Percentiles rank a stretch among this genome's conserved stretches.
Conservation (phyloP, 2,329 filamentous ascomycete species). For the Ilyonectria destructans region DNA sequence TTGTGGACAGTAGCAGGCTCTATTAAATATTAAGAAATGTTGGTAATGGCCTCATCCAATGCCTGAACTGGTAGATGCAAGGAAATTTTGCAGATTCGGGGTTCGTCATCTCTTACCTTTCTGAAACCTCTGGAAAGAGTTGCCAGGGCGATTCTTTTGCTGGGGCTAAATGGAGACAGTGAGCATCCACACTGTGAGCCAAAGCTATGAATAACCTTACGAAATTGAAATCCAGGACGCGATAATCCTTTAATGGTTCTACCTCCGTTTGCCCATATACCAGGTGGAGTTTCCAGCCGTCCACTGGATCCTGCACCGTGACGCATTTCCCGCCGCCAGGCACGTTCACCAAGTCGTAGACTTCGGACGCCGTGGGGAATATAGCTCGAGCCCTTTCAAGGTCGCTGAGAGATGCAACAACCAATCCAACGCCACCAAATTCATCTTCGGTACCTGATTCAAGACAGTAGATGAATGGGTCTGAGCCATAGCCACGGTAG, state of each 20-base stretch:
- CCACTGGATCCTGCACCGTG: constrained; percentile 67
- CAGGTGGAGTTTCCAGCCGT: constrained; percentile 72
- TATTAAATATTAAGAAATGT: constrained; percentile 41
- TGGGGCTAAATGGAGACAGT: constrained; percentile 46
- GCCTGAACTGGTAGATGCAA: neutral
- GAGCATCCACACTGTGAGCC: neutral
- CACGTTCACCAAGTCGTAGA: constrained; percentile 63
- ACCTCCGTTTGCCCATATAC: constrained; percentile 67
- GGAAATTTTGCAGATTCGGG: too few species aligned
- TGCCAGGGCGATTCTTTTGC: constrained; percentile 60
- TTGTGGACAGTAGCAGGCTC: constrained; percentile 67
- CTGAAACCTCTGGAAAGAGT: constrained; percentile 66
- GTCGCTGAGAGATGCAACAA: constrained; percentile 71
- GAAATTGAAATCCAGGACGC: constrained; percentile 63
- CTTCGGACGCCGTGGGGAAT: constrained; percentile 63
- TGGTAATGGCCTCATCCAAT: neutral
- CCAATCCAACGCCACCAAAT: constrained; percentile 73
- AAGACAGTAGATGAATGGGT: constrained; percentile 73
- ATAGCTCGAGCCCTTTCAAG: constrained; percentile 65
- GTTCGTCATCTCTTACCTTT: neutral
- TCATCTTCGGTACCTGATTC: constrained; percentile 62
- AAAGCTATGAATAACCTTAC: neutral
- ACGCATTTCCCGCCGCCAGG: constrained; percentile 70
- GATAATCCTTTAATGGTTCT: constrained; percentile 57
- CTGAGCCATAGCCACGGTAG: constrained; percentile 74